A percentile compares a stretch with the other conserved stretches of the same genome.
These are phyloP conservation scores for Tolypocladium amazonense DNA, from an alignment of 2,329 filamentous ascomycete species.

Conservation along the genomic window DNA sequence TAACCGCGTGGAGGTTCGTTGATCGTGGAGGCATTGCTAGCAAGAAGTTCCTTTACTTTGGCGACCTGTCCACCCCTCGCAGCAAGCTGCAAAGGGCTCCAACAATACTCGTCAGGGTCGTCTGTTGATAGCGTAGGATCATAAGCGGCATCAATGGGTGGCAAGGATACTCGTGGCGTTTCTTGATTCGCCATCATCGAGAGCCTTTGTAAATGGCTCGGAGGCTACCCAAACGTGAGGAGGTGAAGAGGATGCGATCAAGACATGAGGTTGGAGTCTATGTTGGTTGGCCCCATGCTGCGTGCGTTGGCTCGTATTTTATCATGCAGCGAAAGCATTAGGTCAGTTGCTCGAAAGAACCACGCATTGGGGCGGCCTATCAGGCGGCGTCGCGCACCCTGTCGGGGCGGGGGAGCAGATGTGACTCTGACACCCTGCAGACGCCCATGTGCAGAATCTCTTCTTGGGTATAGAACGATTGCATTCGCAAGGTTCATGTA, in stretches of 20 bases:
- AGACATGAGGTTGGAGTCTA: no score
- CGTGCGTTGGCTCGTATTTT: background rate
- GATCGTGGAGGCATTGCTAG: background rate
- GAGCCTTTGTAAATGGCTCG: background rate
- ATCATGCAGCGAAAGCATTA: background rate
- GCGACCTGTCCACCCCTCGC: background rate
- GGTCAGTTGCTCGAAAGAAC: no score
- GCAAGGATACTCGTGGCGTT: background rate
- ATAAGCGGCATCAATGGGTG: background rate
- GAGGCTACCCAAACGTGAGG: no score
- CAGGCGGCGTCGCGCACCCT: background rate
- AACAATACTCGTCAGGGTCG: background rate
- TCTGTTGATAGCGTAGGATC: background rate
- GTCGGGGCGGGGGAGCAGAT: background rate
- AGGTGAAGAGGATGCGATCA: no score
- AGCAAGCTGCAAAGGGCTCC: background rate
- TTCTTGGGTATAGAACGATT: background rate
- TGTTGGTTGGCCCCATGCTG: no score
- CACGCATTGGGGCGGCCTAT: background rate
- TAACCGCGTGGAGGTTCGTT: background rate
- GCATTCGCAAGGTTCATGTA: background rate
- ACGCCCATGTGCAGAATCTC: background rate
- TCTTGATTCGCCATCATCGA: background rate
- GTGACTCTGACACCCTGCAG: background rate
- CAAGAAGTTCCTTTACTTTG: background rate